phyloP scores from a whole-genome alignment of 2,329 filamentous ascomycete species.

The Penicillium sp. region DNA sequence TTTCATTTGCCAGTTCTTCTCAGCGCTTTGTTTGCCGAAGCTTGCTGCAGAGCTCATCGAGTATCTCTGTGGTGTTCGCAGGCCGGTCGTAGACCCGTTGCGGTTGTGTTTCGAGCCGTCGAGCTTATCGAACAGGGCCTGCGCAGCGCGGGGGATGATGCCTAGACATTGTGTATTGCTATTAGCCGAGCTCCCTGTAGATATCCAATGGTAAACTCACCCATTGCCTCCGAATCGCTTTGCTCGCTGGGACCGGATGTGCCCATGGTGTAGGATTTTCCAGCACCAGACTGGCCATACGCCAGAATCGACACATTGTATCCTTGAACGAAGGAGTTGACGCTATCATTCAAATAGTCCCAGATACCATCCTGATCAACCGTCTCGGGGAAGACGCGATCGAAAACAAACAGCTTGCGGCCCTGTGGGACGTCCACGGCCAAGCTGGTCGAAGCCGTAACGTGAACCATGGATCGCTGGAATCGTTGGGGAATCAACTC shows the following conservation, averaged over 20 bases:
- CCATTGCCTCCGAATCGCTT: constrained; percentile 68
- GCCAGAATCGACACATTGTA: constrained; percentile 98
- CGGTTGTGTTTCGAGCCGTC: constrained; percentile 60
- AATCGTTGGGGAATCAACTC: constrained; percentile 96
- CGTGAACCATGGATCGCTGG: constrained; percentile 87
- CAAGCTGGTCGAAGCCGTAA: constrained; percentile 79
- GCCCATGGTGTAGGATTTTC: constrained; percentile 99
- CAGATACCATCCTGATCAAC: constrained; percentile 85
- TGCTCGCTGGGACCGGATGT: constrained; percentile 84
- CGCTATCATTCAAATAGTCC: constrained; percentile 89
- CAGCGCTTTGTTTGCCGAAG: constrained; percentile 47
- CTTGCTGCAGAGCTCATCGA: constrained; percentile 58
- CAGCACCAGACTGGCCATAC: constrained; percentile 95
- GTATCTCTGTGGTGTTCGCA: constrained; percentile 77
- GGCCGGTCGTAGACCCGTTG: constrained; percentile 70
- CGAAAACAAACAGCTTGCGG: constrained; percentile 93
- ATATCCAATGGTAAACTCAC: constrained; percentile 51
- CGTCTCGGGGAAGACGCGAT: constrained; percentile 85
- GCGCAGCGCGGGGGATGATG: constrained; percentile 90
- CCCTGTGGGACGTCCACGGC: constrained; percentile 89
- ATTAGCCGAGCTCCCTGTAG: not conserved
- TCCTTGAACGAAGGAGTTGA: constrained; percentile 85
- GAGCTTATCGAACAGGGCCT: constrained; percentile 82
- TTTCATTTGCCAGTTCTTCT: constrained; percentile 86
- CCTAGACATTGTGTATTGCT: constrained; percentile 49